A percentile compares a stretch with the other conserved stretches of the same genome.
phyloP scores from a whole-genome alignment of 2,329 filamentous ascomycete species.

The Pyricularia sp. region DNA sequence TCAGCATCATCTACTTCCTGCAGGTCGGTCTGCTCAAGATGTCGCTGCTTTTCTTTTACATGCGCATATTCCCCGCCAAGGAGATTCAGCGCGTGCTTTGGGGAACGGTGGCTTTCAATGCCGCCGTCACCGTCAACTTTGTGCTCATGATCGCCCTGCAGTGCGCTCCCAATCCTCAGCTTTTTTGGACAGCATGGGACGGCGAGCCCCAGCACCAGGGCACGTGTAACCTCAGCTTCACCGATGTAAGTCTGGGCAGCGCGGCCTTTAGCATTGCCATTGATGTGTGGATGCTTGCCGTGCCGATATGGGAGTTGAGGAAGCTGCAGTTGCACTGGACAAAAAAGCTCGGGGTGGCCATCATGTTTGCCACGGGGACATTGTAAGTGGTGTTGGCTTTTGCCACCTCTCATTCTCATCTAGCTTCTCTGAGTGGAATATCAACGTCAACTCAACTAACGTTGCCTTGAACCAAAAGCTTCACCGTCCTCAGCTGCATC shows the following conservation, averaged over 20 bases:
- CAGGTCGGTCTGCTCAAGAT: constrained; percentile 22
- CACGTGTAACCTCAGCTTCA: constrained; percentile 33
- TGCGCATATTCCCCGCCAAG: constrained; percentile 21
- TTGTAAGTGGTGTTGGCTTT: constrained; percentile 15
- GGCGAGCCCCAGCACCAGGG: constrained; percentile 27
- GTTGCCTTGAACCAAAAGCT: too few species aligned
- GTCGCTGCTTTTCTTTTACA: constrained; percentile 27
- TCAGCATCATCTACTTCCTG: constrained; percentile 19
- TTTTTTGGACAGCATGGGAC: constrained; percentile 42
- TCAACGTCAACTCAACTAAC: too few species aligned
- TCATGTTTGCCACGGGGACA: constrained; percentile 35
- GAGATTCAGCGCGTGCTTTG: constrained; percentile 17
- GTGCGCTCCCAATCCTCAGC: constrained; percentile 34
- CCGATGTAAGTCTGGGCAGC: constrained; percentile 35
- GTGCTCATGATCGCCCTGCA: constrained; percentile 25
- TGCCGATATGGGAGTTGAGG: constrained; percentile 30
- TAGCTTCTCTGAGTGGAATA: neutral
- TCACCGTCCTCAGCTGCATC: constrained; percentile 23
- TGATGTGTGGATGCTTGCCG: constrained; percentile 29
- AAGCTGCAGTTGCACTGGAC: constrained; percentile 30
- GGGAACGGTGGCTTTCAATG: constrained; percentile 20
- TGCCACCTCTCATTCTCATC: neutral
- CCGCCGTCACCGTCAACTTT: constrained; percentile 20
- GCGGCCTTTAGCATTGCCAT: constrained; percentile 33
- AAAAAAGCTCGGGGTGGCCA: constrained; percentile 31